Percentiles rank a stretch among this genome's conserved stretches.
These are phyloP conservation scores for Rhododendron molle DNA, from an alignment of 148 eudicot species.

Conservation along the genomic window DNA sequence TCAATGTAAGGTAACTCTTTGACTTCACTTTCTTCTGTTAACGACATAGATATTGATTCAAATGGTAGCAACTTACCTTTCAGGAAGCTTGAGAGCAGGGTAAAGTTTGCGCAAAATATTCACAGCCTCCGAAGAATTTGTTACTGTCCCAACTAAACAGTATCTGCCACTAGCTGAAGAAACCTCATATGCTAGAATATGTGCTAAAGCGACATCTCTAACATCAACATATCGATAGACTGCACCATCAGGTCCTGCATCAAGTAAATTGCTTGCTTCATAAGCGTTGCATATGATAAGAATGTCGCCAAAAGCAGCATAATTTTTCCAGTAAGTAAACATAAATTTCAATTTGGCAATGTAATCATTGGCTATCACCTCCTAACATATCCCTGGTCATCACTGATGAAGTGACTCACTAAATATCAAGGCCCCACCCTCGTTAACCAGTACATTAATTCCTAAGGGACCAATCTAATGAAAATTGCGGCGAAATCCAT, in stretches of 20 bases:
- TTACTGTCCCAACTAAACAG: slow-evolving; percentile 34
- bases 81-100: slow-evolving; percentile 31
- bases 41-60: background rate
- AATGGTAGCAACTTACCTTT: slow-evolving; percentile 24
- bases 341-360: background rate
- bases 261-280: background rate
- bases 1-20: background rate
- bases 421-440: background rate
- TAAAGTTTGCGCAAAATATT: slow-evolving; percentile 32
- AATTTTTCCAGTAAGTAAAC: background rate
- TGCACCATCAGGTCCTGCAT: slow-evolving; percentile 27
- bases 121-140: slow-evolving; percentile 19
- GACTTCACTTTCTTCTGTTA: background rate
- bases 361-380: background rate
- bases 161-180: slow-evolving; percentile 60
- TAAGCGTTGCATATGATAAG: background rate
- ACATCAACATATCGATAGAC: slow-evolving; percentile 38
- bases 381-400: background rate
- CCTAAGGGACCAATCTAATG: too few species aligned
- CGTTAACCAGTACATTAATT: background rate
- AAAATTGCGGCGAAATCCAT: too few species aligned
- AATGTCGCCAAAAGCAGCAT: background rate
- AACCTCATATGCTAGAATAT: slow-evolving; percentile 49
- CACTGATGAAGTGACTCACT: background rate
- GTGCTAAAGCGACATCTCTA: slow-evolving; percentile 53